Percentiles rank a stretch among this genome's conserved stretches.
Conservation (phyloP, 805 yeast genomes). For the Zygotorulaspora sp. region DNA sequence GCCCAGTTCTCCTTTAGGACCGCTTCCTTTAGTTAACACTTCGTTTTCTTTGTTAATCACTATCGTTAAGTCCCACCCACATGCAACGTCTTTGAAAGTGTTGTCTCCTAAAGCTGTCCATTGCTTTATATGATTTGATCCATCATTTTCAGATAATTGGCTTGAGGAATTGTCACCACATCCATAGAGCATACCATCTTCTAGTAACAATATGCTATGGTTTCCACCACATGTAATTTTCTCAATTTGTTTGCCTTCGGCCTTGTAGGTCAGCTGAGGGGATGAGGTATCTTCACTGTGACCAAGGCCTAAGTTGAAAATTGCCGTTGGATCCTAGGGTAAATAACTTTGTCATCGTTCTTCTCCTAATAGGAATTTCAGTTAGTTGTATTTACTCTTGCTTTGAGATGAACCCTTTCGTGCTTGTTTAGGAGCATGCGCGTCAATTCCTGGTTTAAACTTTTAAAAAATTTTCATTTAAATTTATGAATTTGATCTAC, state of each 20-base stretch:
- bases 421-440: slow-evolving; percentile 4
- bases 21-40: slow-evolving; percentile 56
- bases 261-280: slow-evolving; percentile 26
- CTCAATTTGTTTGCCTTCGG: slow-evolving; percentile 28
- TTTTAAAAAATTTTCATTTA: no score
- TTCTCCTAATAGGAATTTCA: background rate
- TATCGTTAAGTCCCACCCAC: slow-evolving; percentile 79
- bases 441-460: no score
- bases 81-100: slow-evolving; percentile 39
- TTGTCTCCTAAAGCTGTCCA: slow-evolving; percentile 34
- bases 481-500: no score
- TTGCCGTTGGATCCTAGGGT: slow-evolving; percentile 84
- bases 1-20: slow-evolving; percentile 75
- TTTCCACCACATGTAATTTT: slow-evolving; percentile 78
- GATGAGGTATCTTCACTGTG: slow-evolving; percentile 45
- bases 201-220: slow-evolving; percentile 62
- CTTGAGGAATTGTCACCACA: slow-evolving; percentile 57
- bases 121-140: slow-evolving; percentile 3
- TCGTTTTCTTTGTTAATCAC: slow-evolving; percentile 40
- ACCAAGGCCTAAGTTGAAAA: slow-evolving; percentile 63
- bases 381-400: no score
- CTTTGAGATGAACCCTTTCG: slow-evolving; percentile 4
- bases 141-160: slow-evolving; percentile 37
- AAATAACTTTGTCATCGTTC: slow-evolving; percentile 23
- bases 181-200: slow-evolving; percentile 49